phyloP scores from a whole-genome alignment of 139 green algal species.

The Closterium sp. region DNA sequence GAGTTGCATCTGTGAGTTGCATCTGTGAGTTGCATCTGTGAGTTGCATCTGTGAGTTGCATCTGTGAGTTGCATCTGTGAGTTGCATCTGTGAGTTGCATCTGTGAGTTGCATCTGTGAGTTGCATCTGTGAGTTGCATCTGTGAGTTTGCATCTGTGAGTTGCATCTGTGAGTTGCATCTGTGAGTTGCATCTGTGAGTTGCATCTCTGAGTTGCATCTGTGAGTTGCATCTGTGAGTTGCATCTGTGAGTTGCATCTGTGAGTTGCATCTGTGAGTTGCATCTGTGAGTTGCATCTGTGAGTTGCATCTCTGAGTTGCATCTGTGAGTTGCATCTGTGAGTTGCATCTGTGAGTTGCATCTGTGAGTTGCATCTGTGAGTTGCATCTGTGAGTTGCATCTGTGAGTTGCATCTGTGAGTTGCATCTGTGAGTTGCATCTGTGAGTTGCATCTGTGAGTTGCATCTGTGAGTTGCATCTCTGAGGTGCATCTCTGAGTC shows the following conservation, averaged over 20 bases:
- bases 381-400: conserved; percentile 46
- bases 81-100: not conserved
- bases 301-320: not conserved
- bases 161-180: conserved; percentile 33
- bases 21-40: conserved; percentile 19
- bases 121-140: conserved; percentile 29
- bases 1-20: conserved; percentile 46
- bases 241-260: conserved; percentile 26
- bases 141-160: no score
- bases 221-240: conserved; percentile 46
- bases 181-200: conserved; percentile 47
- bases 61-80: conserved; percentile 48
- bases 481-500: no score
- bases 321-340: conserved; percentile 40
- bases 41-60: conserved; percentile 14
- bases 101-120: conserved; percentile 46
- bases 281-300: conserved; percentile 49
- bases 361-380: not conserved
- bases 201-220: not conserved
- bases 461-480: not conserved
- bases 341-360: conserved; percentile 41
- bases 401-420: conserved; percentile 15
- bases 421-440: conserved; percentile 27
- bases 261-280: conserved; percentile 8
- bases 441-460: conserved; percentile 47